Evolutionary conservation across 2,329 filamentous ascomycete genomes (phyloP).

Genomic region (Stachybotrys elegans): DNA sequence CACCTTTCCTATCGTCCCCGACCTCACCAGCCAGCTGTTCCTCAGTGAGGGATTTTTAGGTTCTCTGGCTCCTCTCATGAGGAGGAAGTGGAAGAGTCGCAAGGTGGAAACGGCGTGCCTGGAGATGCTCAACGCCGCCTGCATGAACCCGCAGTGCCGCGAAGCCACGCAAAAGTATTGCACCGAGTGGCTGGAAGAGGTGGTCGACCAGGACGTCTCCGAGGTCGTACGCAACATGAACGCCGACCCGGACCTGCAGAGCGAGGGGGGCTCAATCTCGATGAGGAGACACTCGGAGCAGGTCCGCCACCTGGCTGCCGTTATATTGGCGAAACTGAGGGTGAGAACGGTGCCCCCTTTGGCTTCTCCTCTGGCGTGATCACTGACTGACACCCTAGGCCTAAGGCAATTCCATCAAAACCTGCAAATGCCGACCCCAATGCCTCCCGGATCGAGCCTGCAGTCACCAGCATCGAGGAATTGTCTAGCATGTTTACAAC

Average conservation of each 20-base stretch:
- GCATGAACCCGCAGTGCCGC: conserved; percentile 76
- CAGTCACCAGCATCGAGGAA: conserved; percentile 60
- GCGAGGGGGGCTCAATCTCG: conserved; percentile 52
- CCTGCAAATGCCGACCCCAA: conserved; percentile 30
- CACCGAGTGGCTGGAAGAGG: conserved; percentile 78
- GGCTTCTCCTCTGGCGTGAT: conserved; percentile 17
- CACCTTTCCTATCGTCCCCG: conserved; percentile 80
- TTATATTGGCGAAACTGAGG: conserved; percentile 69
- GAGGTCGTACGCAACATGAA: conserved; percentile 43
- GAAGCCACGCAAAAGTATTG: conserved; percentile 83
- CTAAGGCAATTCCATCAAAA: conserved; percentile 50
- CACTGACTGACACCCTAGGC: conserved; percentile 43
- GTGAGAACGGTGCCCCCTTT: conserved; percentile 29
- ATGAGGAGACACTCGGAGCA: conserved; percentile 57
- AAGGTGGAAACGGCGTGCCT: conserved; percentile 83
- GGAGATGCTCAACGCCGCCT: conserved; percentile 87
- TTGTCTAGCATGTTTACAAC: conserved; percentile 59
- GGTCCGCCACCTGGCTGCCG: conserved; percentile 63
- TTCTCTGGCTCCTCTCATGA: conserved; percentile 70
- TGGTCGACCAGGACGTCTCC: conserved; percentile 68
- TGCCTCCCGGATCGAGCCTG: conserved; percentile 43
- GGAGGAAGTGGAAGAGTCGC: conserved; percentile 74
- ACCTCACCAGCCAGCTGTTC: conserved; percentile 72
- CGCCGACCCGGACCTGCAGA: conserved; percentile 53
- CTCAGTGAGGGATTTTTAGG: conserved; percentile 82